Percentiles rank a stretch among this genome's conserved stretches.
Conservation (phyloP, 1,284 basidiomycete genomes). For the Pterulicium gracile region DNA sequence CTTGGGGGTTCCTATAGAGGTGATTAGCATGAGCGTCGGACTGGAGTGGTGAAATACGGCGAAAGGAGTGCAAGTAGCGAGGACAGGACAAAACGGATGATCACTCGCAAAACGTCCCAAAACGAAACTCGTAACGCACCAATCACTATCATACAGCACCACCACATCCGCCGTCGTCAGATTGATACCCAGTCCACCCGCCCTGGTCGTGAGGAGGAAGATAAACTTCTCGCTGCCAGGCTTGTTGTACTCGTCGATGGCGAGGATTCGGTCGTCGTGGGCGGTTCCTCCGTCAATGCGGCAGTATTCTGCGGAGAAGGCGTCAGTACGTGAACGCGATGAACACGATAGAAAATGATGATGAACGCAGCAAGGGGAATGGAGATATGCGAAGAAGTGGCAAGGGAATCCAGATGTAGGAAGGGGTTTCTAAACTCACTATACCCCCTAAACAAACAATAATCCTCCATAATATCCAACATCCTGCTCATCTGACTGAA, state of each 20-base stretch:
- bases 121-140: slow-evolving; percentile 48
- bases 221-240: slow-evolving; percentile 94
- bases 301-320: slow-evolving; percentile 78
- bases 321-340: no score
- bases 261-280: slow-evolving; percentile 91
- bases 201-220: slow-evolving; percentile 94
- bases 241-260: slow-evolving; percentile 98
- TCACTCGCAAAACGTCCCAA: no score
- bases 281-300: slow-evolving; percentile 94
- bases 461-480: slow-evolving; percentile 93
- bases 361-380: slow-evolving; percentile 2
- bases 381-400: background rate
- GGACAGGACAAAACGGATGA: background rate
- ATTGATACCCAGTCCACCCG: slow-evolving; percentile 98
- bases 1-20: slow-evolving; percentile 82
- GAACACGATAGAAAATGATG: background rate
- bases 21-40: slow-evolving; percentile 4
- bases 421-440: slow-evolving; percentile 46
- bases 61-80: slow-evolving; percentile 11
- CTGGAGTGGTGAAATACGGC: slow-evolving; percentile 2
- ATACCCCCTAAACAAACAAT: slow-evolving; percentile 87
- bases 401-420: background rate
- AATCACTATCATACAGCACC: slow-evolving; percentile 96
- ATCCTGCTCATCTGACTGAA: slow-evolving; percentile 99
- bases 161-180: slow-evolving; percentile 93